phyloP scores from a whole-genome alignment of 1,284 basidiomycete species.

The Naganishia sp. region DNA sequence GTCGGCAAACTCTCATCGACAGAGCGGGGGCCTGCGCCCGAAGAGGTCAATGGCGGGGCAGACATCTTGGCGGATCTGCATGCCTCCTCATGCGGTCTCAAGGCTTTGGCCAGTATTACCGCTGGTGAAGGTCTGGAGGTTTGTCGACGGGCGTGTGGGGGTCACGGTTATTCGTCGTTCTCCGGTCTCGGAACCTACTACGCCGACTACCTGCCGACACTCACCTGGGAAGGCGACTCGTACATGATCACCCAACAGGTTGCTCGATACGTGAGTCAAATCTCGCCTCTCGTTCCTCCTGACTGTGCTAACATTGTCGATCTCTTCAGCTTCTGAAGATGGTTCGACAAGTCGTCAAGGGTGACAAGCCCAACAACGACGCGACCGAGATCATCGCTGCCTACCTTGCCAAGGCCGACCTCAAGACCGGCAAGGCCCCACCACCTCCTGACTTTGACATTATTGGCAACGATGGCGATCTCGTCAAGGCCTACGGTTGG shows the following conservation, averaged over 20 bases:
- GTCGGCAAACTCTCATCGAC: slow-evolving; percentile 27
- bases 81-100: slow-evolving; percentile 69
- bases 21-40: slow-evolving; percentile 25
- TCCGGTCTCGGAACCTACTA: slow-evolving; percentile 67
- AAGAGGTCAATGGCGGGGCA: slow-evolving; percentile 22
- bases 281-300: not conserved
- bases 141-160: slow-evolving; percentile 70
- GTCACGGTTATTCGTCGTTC: slow-evolving; percentile 73
- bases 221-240: slow-evolving; percentile 76
- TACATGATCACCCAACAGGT: slow-evolving; percentile 73
- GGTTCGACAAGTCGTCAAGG: slow-evolving; percentile 34
- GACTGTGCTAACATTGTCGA: slow-evolving; percentile 15
- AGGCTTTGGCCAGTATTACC: slow-evolving; percentile 63
- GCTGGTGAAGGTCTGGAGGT: slow-evolving; percentile 66
- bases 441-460: slow-evolving; percentile 62
- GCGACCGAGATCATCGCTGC: slow-evolving; percentile 52
- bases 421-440: slow-evolving; percentile 47
- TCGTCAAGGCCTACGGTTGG: slow-evolving; percentile 62
- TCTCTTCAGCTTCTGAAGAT: slow-evolving; percentile 57
- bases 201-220: slow-evolving; percentile 63
- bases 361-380: slow-evolving; percentile 52
- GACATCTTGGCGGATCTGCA: slow-evolving; percentile 67
- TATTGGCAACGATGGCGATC: slow-evolving; percentile 51
- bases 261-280: slow-evolving; percentile 63
- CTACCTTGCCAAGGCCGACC: slow-evolving; percentile 57